Conservation (phyloP, 169 alveolate species). For the Eimeria necatrix region DNA sequence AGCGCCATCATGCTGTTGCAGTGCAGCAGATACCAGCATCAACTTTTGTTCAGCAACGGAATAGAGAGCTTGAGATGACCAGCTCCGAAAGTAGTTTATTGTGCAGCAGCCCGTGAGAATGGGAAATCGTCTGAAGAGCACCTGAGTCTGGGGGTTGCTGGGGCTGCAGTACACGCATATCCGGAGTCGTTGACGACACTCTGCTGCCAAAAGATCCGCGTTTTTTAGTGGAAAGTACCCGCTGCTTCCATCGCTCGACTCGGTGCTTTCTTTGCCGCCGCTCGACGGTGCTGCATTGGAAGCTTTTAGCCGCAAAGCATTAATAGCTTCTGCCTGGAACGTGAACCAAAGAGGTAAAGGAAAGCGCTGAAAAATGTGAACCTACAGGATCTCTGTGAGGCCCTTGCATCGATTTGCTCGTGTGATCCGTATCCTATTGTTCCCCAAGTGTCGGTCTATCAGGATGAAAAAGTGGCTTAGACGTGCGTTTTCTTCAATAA, state of each 20-base stretch:
- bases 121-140: constrained; percentile 94
- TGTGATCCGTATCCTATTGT: too few species aligned
- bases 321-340: constrained; percentile 67
- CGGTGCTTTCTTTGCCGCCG: constrained; percentile 1
- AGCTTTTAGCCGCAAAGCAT: constrained; percentile 36
- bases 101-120: constrained; percentile 97
- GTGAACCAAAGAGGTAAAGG: neutral
- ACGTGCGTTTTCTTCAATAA: too few species aligned
- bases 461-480: too few species aligned
- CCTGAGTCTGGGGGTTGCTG: constrained; percentile 55
- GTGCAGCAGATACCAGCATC: constrained; percentile 30
- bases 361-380: neutral
- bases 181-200: constrained; percentile 72
- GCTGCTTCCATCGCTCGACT: neutral
- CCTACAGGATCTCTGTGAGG: too few species aligned
- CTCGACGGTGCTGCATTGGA: neutral
- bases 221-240: neutral
- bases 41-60: constrained; percentile 80
- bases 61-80: constrained; percentile 94
- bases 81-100: constrained; percentile 95
- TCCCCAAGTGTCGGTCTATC: too few species aligned
- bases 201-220: constrained; percentile 49
- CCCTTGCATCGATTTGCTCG: too few species aligned
- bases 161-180: constrained; percentile 60
- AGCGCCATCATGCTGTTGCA: constrained; percentile 50